Evolutionary conservation across 2,329 filamentous ascomycete species (phyloP), one percentile per base, ranked within the genome.

Genomic region (Ceratocystis eucalypticola): DNA sequence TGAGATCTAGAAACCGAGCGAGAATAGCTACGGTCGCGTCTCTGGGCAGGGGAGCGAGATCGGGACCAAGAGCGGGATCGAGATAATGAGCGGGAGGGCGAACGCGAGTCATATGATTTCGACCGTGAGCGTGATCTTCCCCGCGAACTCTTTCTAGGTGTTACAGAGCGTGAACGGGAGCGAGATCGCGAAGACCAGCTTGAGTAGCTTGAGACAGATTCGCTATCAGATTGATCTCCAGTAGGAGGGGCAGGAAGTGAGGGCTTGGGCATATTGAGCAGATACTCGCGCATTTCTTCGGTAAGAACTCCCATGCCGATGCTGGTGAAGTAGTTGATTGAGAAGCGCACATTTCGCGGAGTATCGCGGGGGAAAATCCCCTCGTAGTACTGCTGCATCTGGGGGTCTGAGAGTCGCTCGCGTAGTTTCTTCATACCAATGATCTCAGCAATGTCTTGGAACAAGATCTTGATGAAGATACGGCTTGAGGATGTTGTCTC

Each of bases 311-410:
- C 94, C 89, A 99, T 95, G 67, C 92, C 91, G 72, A 99, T 96
- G 72, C 91, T 94, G 8, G 94, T 99, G 75, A 99, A 97, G 81
- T 96, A 99, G 77, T 99, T 99, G 85, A 99, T 96, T 63, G 92
- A 90, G 80, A 99, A 99, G 65, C 93, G 86, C 48, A 92, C 91
- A 76, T 96, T 94, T 73, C 89, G 87, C 28, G 91, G 85, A 72
- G 91, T 90, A 74, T 97, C 92, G 68, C 80, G 87, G 0, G 94
- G 94, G 80, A 99, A 97, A 55, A 99, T 79, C 37, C 93, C 93
- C 48, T 87, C 84, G 68, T 96, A 84, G 74, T 84, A 88, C 62
- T 91, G 85, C 68, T 87, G 86, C 48, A 97, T 80, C 62, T 85
- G 82, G 55, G 94, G 88, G 71, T 96, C 91, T 70, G 82, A 84